These are phyloP conservation scores for Phytophthora idaei DNA, from an alignment of 352 stramenopile genomes.

Conservation along the genomic window DNA sequence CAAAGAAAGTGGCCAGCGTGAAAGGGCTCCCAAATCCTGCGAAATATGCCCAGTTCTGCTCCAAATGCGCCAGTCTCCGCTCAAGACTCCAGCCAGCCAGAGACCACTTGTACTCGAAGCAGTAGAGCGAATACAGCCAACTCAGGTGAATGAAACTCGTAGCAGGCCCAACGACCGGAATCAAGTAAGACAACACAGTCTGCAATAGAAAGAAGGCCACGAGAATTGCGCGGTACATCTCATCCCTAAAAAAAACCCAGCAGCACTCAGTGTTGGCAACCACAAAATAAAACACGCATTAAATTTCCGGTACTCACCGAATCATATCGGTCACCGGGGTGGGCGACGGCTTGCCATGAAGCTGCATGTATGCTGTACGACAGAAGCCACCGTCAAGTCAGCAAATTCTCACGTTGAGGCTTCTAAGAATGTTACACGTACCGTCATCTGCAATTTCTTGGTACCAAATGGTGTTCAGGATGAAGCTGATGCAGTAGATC, in stretches of 20 bases:
- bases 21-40: slow-evolving; percentile 87
- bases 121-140: slow-evolving; percentile 91
- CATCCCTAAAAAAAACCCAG: slow-evolving; percentile 44
- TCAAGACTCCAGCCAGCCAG: slow-evolving; percentile 87
- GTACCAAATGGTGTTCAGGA: slow-evolving; percentile 92
- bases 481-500: slow-evolving; percentile 93
- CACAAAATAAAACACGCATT: not conserved
- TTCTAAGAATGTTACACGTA: slow-evolving; percentile 25
- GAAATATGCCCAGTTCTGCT: slow-evolving; percentile 91
- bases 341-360: slow-evolving; percentile 79
- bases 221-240: slow-evolving; percentile 87
- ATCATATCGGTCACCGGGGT: slow-evolving; percentile 87
- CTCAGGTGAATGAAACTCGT: slow-evolving; percentile 87
- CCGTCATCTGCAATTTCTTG: slow-evolving; percentile 90
- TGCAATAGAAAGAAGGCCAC: slow-evolving; percentile 88
- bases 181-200: slow-evolving; percentile 83
- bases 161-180: slow-evolving; percentile 75
- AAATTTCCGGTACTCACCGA: slow-evolving; percentile 45
- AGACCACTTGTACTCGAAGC: slow-evolving; percentile 92
- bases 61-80: slow-evolving; percentile 71
- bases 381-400: not conserved
- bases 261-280: not conserved
- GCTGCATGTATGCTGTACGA: slow-evolving; percentile 71
- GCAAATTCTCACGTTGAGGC: not conserved
- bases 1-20: slow-evolving; percentile 89